Evolutionary conservation across 1,139 yeast species (phyloP), one percentile per base, ranked within the genome.

Genomic region (Hansenula sp.): DNA sequence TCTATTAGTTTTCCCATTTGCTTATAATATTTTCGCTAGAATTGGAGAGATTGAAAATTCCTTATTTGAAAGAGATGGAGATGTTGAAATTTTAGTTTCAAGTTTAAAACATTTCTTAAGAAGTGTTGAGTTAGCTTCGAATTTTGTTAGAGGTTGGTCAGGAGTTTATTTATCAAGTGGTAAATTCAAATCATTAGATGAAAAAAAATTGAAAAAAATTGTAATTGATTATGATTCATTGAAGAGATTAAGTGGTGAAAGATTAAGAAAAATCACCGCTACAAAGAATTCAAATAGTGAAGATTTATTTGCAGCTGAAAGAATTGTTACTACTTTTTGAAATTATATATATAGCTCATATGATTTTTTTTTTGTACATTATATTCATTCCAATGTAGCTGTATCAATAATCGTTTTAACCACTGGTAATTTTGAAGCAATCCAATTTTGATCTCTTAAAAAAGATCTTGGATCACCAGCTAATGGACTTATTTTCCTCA

Each of bases 401-500:
- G 49, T 47, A 37, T 68, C 72, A 38, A 62, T 59, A 40, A 54
- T 56, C 36, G 63, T 60, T 19, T 49, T 58, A 17, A 55, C 49
- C 34, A 77, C 69, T 0, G 84, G 84, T 33, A 81, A 68, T 47
- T 80, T 76, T 47, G 72, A 73, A 9, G 83, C 71, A 3, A 88
- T 88, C 96, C 96, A 89, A 60, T 85, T 80, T 30, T 84, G 75
- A 61, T 93, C 97, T 47, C 98, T 72, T 43, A 93, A 63, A 36
- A 76, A 72, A 43, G 82, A 79, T 51, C 93, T 84, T 21, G 91
- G 93, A 61, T 91, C 98, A 34, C 68, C 70, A 38, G 65, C 62
- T 29, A 72, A 60, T 8, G 70, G 62, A 2, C 76, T 72, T 9
- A 76, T 71, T 29, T 66, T 65, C 33, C 63, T 63, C 48, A 73